Conservation (phyloP, 495 filamentous ascomycete genomes). For the Xylaria sp. region DNA sequence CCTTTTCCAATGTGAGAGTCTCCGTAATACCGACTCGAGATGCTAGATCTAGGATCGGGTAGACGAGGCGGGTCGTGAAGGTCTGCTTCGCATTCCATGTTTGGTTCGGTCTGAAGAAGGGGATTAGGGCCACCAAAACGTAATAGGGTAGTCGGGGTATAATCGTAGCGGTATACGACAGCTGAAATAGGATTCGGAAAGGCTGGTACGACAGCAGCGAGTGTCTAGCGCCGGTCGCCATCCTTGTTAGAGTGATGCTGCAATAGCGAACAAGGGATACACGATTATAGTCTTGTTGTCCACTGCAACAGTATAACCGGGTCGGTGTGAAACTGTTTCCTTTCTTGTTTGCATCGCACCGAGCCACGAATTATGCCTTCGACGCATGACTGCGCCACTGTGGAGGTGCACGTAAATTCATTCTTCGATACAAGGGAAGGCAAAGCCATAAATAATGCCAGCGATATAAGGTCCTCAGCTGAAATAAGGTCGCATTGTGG, state of each 20-base stretch:
- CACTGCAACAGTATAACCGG: too few relatives aligned
- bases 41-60: conserved; percentile 5
- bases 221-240: neutral
- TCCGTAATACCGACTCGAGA: conserved; percentile 26
- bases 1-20: conserved; percentile 19
- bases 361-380: neutral
- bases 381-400: neutral
- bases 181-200: conserved; percentile 17
- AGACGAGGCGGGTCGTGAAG: conserved; percentile 25
- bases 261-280: too few relatives aligned
- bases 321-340: too few relatives aligned
- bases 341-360: neutral
- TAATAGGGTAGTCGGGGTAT: conserved; percentile 23
- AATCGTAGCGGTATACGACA: conserved; percentile 12
- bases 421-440: neutral
- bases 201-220: conserved; percentile 27
- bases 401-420: neutral
- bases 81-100: conserved; percentile 31
- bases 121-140: neutral
- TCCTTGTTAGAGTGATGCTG: neutral
- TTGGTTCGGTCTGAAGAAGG: conserved; percentile 14
- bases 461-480: too few relatives aligned
- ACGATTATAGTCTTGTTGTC: too few relatives aligned
- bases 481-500: neutral
- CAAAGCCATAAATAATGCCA: neutral